Conservation (phyloP, 208 protist species). For the Trichomonas vaginalis region DNA sequence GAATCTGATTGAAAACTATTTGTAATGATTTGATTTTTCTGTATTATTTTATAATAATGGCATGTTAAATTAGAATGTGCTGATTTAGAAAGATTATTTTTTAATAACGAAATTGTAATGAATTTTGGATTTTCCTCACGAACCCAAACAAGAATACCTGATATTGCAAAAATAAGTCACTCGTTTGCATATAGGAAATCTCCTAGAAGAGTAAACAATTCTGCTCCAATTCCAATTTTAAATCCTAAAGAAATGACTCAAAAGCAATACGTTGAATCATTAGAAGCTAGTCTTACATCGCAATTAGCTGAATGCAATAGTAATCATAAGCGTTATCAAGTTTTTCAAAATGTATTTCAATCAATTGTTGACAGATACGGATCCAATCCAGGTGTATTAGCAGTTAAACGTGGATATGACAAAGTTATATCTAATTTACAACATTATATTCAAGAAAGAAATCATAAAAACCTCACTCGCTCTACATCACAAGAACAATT, state of each 20-base stretch:
- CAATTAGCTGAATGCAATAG: background rate
- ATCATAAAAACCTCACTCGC: no score
- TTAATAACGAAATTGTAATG: background rate
- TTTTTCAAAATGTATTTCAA: background rate
- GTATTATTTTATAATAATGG: no score
- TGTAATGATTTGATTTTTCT: no score
- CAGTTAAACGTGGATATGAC: background rate
- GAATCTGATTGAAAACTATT: no score
- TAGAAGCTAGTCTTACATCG: background rate
- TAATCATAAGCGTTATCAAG: background rate
- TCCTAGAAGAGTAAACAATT: background rate
- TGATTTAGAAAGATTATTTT: no score
- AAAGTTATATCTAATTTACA: background rate
- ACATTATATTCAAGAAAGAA: background rate
- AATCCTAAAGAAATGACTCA: background rate
- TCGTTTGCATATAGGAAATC: background rate
- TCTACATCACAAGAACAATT: background rate
- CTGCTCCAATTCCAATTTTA: background rate
- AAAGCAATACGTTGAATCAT: background rate
- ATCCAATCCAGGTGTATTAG: background rate
- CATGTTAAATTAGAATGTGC: no score
- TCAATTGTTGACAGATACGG: background rate
- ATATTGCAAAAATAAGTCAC: background rate
- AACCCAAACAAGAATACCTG: background rate
- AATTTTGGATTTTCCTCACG: background rate